Evolutionary conservation across 164 flowering plant species (phyloP), one percentile per base, ranked within the genome.

Genomic region (Tetrastigma voinierianum): DNA sequence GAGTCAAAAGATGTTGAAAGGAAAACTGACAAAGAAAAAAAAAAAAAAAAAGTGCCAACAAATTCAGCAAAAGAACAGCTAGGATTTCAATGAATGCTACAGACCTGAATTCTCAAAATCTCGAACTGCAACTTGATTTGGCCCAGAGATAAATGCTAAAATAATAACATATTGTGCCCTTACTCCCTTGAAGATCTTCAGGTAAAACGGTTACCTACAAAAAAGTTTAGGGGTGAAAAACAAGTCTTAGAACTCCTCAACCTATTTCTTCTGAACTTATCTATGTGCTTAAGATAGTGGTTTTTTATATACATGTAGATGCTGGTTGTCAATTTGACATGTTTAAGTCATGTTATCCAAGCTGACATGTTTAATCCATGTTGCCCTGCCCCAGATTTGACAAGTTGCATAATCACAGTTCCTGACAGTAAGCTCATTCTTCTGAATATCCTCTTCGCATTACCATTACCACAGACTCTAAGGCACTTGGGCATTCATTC

Each of bases 91-190:
- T 25, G 17, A 46, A 47, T 17, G n/a, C 19, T 20, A 69, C 80
- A 51, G 24, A 93, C 99, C 97, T 72, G 90, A 72, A 83, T 90
- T 95, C 68, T 90, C 96, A 74, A 82, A 89, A 77, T 96, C 96
- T 72, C 83, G 89, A 47, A 96, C 62, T 16, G 72, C 74, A 66
- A 92, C 91, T 65, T 92, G 96, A 80, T 86, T 82, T 9, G 78
- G 68, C 47, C 91, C 97, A 63, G 98, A 92, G 44, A 92, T 80
- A 75, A 92, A 90, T 66, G 99, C 99, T 70, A 96, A 62, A 32
- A 92, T 81, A 68, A 85, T 86, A 71, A 86, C 89, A 67, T 88
- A 88, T 47, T 78, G n/a, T 96, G 97, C 99, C 97, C 91, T 87
- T 10, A 96, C 81, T 48, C 90, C n/a, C 88, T n/a, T 85, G 89